These are phyloP conservation scores for Yarrowia porcina DNA, from an alignment of 805 yeast genomes.

Conservation along the genomic window DNA sequence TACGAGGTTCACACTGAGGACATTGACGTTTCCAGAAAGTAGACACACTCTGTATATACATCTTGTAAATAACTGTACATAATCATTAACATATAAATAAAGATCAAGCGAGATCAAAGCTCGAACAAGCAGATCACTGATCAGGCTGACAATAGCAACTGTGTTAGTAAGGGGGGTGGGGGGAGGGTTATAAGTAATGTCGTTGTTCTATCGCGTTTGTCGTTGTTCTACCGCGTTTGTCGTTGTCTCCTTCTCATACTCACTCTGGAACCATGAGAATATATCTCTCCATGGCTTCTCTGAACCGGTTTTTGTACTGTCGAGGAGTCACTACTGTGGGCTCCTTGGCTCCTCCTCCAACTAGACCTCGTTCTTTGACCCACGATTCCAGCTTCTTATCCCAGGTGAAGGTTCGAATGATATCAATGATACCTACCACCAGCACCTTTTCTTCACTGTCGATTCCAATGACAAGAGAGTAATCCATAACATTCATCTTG, in stretches of 20 bases:
- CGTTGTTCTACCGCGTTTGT: too few species aligned
- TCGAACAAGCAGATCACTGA: neutral
- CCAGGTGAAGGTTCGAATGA: conserved; percentile 96
- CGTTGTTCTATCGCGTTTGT: too few species aligned
- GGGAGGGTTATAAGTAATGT: too few species aligned
- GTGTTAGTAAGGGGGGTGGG: conserved; percentile 14
- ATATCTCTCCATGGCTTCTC: conserved; percentile 97
- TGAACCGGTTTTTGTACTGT: conserved; percentile 87
- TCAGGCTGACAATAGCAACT: conserved; percentile 24
- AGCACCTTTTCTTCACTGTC: conserved; percentile 59
- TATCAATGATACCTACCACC: conserved; percentile 91
- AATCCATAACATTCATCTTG: conserved; percentile 98
- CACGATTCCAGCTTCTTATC: conserved; percentile 96
- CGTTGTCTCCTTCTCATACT: neutral
- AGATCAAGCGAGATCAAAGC: too few species aligned
- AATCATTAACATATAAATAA: conserved; percentile 17
- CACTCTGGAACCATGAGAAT: conserved; percentile 88
- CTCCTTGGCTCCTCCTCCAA: conserved; percentile 80
- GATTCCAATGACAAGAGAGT: conserved; percentile 90
- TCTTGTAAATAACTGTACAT: conserved; percentile 26
- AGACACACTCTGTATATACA: too few species aligned
- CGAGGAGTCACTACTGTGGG: conserved; percentile 98
- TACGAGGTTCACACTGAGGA: neutral
- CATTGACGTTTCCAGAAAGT: conserved; percentile 12
- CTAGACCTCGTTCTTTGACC: conserved; percentile 94